Evolutionary conservation across 1,284 basidiomycete species (phyloP).

Genomic region (Boletus semigastroideus): DNA sequence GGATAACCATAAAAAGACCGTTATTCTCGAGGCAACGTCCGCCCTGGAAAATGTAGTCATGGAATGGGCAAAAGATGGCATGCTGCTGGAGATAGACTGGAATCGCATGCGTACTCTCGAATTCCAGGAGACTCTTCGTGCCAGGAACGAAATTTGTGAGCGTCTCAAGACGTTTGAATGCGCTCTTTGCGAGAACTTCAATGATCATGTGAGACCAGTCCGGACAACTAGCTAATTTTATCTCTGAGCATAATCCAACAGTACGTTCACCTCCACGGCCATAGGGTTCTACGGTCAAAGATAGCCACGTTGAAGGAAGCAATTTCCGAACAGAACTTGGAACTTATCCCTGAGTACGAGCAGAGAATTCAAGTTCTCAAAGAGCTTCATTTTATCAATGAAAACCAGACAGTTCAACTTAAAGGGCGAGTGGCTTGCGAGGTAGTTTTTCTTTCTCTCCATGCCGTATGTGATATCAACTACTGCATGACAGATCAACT

Average conservation of each 20-base stretch:
- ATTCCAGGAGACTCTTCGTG: slow-evolving; percentile 82
- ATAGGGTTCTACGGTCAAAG: slow-evolving; percentile 70
- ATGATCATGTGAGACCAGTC: slow-evolving; percentile 35
- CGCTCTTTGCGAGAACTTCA: slow-evolving; percentile 62
- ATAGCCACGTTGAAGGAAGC: slow-evolving; percentile 77
- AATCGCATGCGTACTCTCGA: slow-evolving; percentile 80
- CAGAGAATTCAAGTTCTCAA: slow-evolving; percentile 91
- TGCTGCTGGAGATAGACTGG: slow-evolving; percentile 84
- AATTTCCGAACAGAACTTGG: slow-evolving; percentile 95
- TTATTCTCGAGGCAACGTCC: slow-evolving; percentile 54
- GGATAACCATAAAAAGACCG: slow-evolving; percentile 61
- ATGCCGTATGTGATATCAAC: slow-evolving; percentile 53
- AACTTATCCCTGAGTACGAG: slow-evolving; percentile 96
- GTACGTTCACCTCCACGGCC: slow-evolving; percentile 76
- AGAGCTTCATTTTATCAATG: slow-evolving; percentile 90
- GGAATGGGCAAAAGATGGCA: slow-evolving; percentile 52
- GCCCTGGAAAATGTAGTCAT: slow-evolving; percentile 50
- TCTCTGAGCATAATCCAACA: slow-evolving; percentile 33
- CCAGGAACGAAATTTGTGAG: slow-evolving; percentile 53
- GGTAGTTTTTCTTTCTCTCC: slow-evolving; percentile 41
- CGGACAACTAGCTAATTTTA: not conserved
- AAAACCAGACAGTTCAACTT: slow-evolving; percentile 90
- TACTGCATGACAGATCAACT: slow-evolving; percentile 88
- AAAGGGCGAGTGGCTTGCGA: slow-evolving; percentile 99
- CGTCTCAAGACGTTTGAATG: slow-evolving; percentile 50